Evolutionary conservation across 768 basidiomycete species (phyloP).

Genomic region (Macrolepiota dolichaula): DNA sequence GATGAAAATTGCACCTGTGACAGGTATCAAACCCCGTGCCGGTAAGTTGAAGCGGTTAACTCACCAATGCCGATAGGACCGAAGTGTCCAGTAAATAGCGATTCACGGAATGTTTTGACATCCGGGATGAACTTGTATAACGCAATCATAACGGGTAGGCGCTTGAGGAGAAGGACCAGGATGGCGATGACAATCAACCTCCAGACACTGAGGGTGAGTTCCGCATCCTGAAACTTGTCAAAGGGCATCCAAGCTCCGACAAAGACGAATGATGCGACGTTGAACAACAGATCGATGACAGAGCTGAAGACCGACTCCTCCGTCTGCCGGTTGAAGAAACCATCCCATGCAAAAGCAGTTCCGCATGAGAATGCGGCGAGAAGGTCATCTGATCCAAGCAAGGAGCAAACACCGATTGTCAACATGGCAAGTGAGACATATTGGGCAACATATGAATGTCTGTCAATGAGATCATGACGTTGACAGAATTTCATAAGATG

Average conservation of each 20-base stretch:
- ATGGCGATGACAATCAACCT: constrained; percentile 81
- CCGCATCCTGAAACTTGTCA: constrained; percentile 62
- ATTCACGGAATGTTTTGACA: constrained; percentile 91
- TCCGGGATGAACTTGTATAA: constrained; percentile 95
- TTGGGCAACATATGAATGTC: constrained; percentile 93
- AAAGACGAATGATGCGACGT: constrained; percentile 92
- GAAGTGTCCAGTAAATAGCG: constrained; percentile 93
- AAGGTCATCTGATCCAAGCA: constrained; percentile 91
- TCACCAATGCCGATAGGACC: constrained; percentile 80
- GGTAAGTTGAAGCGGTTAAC: constrained; percentile 15
- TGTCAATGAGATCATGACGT: constrained; percentile 80
- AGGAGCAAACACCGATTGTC: constrained; percentile 78
- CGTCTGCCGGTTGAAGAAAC: constrained; percentile 89
- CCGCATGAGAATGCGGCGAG: constrained; percentile 94
- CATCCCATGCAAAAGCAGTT: constrained; percentile 95
- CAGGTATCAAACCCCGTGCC: constrained; percentile 3
- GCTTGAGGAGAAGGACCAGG: constrained; percentile 74
- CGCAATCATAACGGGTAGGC: constrained; percentile 80
- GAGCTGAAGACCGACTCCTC: constrained; percentile 95
- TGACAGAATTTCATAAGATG: constrained; percentile 94
- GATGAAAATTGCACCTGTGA: constrained; percentile 85
- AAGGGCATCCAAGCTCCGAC: constrained; percentile 99
- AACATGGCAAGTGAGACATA: constrained; percentile 82
- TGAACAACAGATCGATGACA: constrained; percentile 95
- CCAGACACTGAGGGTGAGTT: constrained; percentile 75